These are phyloP conservation scores for Venturia pyrina DNA, from an alignment of 2,329 filamentous ascomycete genomes.

Conservation along the genomic window DNA sequence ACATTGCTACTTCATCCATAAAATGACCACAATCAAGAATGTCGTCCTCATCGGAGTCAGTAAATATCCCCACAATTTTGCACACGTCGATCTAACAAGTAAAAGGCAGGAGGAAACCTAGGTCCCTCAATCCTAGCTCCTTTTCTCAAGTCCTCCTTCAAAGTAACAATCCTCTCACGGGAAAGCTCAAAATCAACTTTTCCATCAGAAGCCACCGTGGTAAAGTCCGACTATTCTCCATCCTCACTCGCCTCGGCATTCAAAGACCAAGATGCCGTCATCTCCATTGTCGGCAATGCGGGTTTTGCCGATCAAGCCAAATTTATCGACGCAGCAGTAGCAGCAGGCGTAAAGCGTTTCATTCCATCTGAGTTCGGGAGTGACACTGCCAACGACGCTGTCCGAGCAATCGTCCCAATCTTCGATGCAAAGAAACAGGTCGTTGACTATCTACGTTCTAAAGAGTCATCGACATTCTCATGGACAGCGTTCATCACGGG, in stretches of 20 bases:
- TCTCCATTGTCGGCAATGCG: conserved; percentile 36
- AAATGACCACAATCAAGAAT: conserved; percentile 27
- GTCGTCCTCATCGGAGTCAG: conserved; percentile 31
- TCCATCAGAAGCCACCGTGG: conserved; percentile 32
- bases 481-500: conserved; percentile 53
- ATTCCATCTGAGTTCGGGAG: conserved; percentile 51
- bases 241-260: conserved; percentile 42
- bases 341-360: conserved; percentile 51
- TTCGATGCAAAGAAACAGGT: conserved; percentile 25
- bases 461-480: conserved; percentile 31
- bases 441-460: conserved; percentile 3
- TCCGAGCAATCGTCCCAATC: conserved; percentile 36
- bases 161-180: conserved; percentile 47
- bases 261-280: conserved; percentile 46
- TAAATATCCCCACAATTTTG: conserved; percentile 19
- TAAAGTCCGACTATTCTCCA: conserved; percentile 39
- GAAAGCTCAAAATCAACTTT: conserved; percentile 32
- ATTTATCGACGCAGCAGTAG: conserved; percentile 49
- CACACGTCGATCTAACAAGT: conserved; percentile 13
- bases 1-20: background rate
- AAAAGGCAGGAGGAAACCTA: conserved; percentile 29
- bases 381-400: conserved; percentile 28
- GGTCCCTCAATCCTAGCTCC: conserved; percentile 31
- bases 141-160: conserved; percentile 37
- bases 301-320: conserved; percentile 36